Base-by-base conservation (phyloP, 306 rosid species). In the Malus asiatica region DNA sequence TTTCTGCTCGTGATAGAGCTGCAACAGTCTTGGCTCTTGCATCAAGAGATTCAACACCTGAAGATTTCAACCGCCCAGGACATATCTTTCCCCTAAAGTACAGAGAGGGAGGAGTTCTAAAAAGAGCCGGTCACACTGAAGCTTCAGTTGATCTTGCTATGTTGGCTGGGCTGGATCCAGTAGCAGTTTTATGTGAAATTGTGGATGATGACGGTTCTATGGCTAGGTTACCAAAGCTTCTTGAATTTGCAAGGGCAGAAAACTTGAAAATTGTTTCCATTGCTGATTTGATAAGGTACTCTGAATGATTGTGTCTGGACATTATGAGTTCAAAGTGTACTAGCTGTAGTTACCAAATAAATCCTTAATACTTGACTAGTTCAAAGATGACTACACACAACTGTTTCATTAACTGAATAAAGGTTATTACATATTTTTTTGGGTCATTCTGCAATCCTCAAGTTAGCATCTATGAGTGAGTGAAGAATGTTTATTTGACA, bases 131-230 rank as follows among this genome's bases (percentile, higher is more conserved):
- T 72, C 99, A 95, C 73, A 92, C 97, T 5, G 99, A 95, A 88
- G 97, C 97, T 74, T 89, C 99, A 7, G 99, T 89, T 68, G 99
- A 95, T 83, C 99, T 95, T 72, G 84, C 96, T 2, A 25, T 90
- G 65, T 89, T 92, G 70, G 97, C 99, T 75, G 99, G 99, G 58
- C 76, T 90, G 76, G 89, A 89, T 3, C 97, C 99, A 2, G 91
- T 81, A 22, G 92, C 87, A 71, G 85, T 95, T 81, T 84, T 92
- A 52, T 95, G 97, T 84, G 99, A 95, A 85, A 78, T 95, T 80
- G 99, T 95, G 30, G 99, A 95, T 82, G 99, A 95, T 72, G 99
- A 95, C 46, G 99, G 97, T 84, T 92, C 97, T 83, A 92, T 95
- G 99, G 99, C 99, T 75, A 89, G 99, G 73, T 76, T 95, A 76